A percentile compares a stretch with the other conserved stretches of the same genome.
These are phyloP conservation scores for Alternaria sp. DNA, from an alignment of 2,329 filamentous ascomycete genomes.

Conservation along the genomic window DNA sequence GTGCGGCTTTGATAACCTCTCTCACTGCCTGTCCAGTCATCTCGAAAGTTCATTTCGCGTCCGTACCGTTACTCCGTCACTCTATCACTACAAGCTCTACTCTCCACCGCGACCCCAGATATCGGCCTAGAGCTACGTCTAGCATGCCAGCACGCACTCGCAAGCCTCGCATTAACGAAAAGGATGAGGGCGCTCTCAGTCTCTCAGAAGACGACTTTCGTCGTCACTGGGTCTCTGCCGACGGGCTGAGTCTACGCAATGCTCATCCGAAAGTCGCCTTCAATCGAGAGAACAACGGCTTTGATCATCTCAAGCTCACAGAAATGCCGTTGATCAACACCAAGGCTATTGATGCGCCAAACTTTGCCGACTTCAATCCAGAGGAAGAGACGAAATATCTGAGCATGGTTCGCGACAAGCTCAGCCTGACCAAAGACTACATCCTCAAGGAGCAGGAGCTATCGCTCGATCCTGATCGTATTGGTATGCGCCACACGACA, in stretches of 20 bases:
- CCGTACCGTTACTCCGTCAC: neutral
- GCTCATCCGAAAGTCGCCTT: neutral
- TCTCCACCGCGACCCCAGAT: neutral
- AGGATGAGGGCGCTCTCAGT: neutral
- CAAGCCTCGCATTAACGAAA: neutral
- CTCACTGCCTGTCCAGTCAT: neutral
- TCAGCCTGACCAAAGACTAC: neutral
- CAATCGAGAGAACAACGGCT: slow-evolving; percentile 8
- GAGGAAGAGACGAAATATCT: neutral
- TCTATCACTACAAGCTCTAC: neutral
- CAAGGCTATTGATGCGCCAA: neutral
- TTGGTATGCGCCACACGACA: neutral
- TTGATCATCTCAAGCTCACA: neutral
- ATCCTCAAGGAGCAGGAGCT: slow-evolving; percentile 3
- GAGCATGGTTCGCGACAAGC: neutral
- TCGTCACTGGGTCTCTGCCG: slow-evolving; percentile 3
- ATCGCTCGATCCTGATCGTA: neutral
- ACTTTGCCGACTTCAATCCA: neutral
- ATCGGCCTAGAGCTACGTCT: too few species aligned
- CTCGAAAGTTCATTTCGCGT: neutral
- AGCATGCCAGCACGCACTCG: neutral
- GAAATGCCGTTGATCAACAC: neutral
- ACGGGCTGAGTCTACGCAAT: neutral
- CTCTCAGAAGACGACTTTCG: neutral
- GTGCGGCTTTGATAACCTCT: neutral